A percentile compares a stretch with the other conserved stretches of the same genome.
phyloP scores from a whole-genome alignment of 306 rosid genomes.

The Cotoneaster glaucophyllus region DNA sequence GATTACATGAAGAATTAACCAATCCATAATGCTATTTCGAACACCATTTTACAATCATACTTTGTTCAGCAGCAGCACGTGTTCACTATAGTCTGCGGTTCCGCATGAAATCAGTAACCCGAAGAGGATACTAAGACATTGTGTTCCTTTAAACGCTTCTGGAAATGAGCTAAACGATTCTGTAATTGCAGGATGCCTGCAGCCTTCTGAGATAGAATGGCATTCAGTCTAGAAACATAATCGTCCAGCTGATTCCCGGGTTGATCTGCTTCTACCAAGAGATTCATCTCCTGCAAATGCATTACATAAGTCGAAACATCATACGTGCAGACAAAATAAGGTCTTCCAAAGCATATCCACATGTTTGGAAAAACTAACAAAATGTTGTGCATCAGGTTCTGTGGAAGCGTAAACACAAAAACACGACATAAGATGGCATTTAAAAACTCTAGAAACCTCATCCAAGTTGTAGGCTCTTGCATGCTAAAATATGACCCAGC shows the following conservation, averaged over 20 bases:
- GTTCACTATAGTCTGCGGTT: slow-evolving; percentile 16
- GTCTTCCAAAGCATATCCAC: neutral
- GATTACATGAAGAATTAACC: slow-evolving; percentile 14
- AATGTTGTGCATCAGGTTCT: neutral
- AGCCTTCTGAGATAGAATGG: slow-evolving; percentile 95
- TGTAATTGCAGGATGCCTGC: slow-evolving; percentile 89
- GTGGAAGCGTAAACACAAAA: neutral
- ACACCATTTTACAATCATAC: slow-evolving; percentile 13
- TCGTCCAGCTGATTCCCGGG: slow-evolving; percentile 91
- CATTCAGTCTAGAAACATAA: slow-evolving; percentile 68
- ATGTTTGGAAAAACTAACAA: neutral
- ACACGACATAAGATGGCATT: neutral
- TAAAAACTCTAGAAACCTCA: neutral
- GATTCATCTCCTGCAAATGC: slow-evolving; percentile 86
- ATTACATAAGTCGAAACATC: neutral
- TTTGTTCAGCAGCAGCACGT: slow-evolving; percentile 1
- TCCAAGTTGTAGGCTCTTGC: neutral
- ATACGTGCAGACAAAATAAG: neutral
- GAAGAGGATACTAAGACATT: slow-evolving; percentile 72
- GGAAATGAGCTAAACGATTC: slow-evolving; percentile 80
- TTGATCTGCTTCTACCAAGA: slow-evolving; percentile 93
- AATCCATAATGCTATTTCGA: neutral
- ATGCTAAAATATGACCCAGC: neutral
- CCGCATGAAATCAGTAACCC: slow-evolving; percentile 43
- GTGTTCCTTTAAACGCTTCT: slow-evolving; percentile 91